Base-by-base conservation (phyloP, 2,329 filamentous ascomycete genomes). In the Cercospora sesami region DNA sequence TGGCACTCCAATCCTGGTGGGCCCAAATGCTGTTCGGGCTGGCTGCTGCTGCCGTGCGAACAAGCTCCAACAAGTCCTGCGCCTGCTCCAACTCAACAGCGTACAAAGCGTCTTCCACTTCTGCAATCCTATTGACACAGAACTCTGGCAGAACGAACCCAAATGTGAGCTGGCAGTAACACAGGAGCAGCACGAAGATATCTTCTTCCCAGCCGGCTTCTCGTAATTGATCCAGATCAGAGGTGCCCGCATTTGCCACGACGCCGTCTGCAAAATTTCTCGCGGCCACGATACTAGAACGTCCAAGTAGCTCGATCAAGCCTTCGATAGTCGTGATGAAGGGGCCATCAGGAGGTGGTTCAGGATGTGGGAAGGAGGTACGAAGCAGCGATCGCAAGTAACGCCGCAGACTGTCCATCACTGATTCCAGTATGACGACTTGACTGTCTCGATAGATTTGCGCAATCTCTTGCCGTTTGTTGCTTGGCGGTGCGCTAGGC, bases 391-490 rank as follows among this genome's bases (percentile, higher is more conserved):
- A 74, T 55, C 75, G 72, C 5, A 76, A 74, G 59, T 75, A 77
- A 1, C 62, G 64, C 9, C 74, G 69, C 31, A 80, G 70, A 9
- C 72, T 73, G 4, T 71, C 63, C 36, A 75, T 76, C 0, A 76
- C 69, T 1, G 71, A 66, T 7, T 75, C 65, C 12, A 80, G 69
- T 58, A 80, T 79, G 2, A 61, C 64, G 14, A 75, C 67, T 71
- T 84, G 82, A 6, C 80, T 76, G 55, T 79, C 75, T 21, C 82
- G 79, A 69, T 83, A 84, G 6, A 81, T 79, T 42, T 76, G 77
- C 2, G 81, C 81, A 57, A 79, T 79, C 28, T 70, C 73, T 72
- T 83, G 82, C 64, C 78, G 81, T 2, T 71, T 57, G 68, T 81
- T 83, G 23, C 48, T n/a, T 4, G 78, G 75, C 23, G 77, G 65